Evolutionary conservation across 2,329 filamentous ascomycete species (phyloP), one percentile per base, ranked within the genome.

Genomic region (Colletotrichum ledebouriae): DNA sequence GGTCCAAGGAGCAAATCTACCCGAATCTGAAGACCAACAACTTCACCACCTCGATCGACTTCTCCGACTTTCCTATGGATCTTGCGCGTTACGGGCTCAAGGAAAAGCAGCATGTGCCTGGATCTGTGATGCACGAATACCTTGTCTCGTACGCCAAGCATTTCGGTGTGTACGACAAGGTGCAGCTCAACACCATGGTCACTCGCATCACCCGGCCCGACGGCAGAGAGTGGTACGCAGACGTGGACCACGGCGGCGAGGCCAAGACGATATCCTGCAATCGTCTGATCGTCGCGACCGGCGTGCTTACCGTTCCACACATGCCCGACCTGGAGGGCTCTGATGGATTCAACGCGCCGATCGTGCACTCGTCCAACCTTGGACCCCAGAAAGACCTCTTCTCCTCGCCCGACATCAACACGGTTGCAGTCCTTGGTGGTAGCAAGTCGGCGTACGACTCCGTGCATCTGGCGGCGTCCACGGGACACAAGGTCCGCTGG

Each of bases 401-500:
- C 47, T 39, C 78, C 77, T 64, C 76, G 71, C 53, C 80, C 72
- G 9, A 79, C 3, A 60, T 75, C 22, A 73, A 81, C 49, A 77
- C 77, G 2, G 82, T 83, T 3, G 82, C 85, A 0, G 82, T 92
- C 2, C 80, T 91, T 3, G 90, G 89, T 3, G 87, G 82, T 0
- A 82, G 83, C 15, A 92, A 92, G 73, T 89, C 86, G 1, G 87
- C 86, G 2, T 90, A 85, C 81, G 90, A 92, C 74, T 85, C 86
- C 2, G 87, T 86, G 0, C 90, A 90, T 72, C 81, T 85, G 2
- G 87, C 85, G 59, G 87, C 85, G 5, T 80, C 82, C 0, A 76
- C 82, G 0, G 87, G 86, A 2, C 81, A 85, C 46, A 78, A 83
- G 59, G 87, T 89, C 9, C 82, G 86, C 60, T 84, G 87, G 81